Evolutionary conservation across 1,284 basidiomycete species (phyloP).

Genomic region (Pterula multifida): DNA sequence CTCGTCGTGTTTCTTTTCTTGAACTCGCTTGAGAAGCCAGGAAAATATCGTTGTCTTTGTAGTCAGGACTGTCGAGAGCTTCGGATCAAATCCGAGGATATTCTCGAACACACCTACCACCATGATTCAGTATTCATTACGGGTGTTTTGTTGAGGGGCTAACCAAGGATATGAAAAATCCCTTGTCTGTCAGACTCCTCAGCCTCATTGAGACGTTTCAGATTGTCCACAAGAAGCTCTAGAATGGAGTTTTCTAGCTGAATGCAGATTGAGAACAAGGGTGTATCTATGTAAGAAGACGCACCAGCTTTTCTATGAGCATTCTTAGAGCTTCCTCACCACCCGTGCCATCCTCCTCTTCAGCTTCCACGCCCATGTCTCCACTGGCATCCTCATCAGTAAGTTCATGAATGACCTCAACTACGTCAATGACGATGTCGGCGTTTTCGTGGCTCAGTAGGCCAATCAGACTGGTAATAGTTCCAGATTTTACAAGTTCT

Average conservation of each 20-base stretch:
- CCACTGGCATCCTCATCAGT: slow-evolving; percentile 93
- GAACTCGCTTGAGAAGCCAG: slow-evolving; percentile 78
- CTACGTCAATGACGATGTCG: slow-evolving; percentile 87
- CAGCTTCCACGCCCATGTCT: slow-evolving; percentile 60
- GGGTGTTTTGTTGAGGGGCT: slow-evolving; percentile 9
- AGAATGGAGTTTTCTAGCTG: slow-evolving; percentile 76
- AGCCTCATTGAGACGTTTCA: slow-evolving; percentile 68
- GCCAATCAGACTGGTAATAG: slow-evolving; percentile 61
- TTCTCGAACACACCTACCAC: slow-evolving; percentile 86
- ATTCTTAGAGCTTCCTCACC: slow-evolving; percentile 53
- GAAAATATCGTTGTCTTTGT: slow-evolving; percentile 62
- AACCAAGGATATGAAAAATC: slow-evolving; percentile 83
- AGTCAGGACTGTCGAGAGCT: slow-evolving; percentile 58
- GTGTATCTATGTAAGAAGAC: slow-evolving; percentile 20
- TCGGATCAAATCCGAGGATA: slow-evolving; percentile 74
- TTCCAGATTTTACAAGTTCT: slow-evolving; percentile 73
- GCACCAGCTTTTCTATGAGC: slow-evolving; percentile 64
- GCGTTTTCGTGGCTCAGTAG: slow-evolving; percentile 88
- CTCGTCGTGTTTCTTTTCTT: slow-evolving; percentile 64
- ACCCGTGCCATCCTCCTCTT: slow-evolving; percentile 51
- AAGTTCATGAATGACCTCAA: slow-evolving; percentile 86
- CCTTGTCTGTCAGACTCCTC: slow-evolving; percentile 87
- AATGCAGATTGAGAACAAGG: slow-evolving; percentile 3
- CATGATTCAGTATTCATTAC: slow-evolving; percentile 6
- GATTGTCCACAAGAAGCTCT: slow-evolving; percentile 85